Base-by-base conservation (phyloP, 2,329 filamentous ascomycete genomes). In the Hypoxylon sp. region DNA sequence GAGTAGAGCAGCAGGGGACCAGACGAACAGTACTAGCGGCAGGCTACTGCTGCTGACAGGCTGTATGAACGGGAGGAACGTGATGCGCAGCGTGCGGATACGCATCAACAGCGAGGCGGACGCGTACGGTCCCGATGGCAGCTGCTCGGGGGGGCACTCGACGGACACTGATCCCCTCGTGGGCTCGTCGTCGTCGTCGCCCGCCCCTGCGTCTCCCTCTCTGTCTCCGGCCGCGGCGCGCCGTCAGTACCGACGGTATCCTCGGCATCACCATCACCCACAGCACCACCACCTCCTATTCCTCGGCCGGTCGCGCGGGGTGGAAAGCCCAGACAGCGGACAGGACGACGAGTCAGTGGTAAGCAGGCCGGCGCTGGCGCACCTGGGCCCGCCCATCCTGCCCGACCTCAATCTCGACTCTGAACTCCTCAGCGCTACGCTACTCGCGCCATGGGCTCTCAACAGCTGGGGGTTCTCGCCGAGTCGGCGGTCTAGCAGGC, bases 51-150 rank as follows among this genome's bases (percentile, higher is more conserved):
- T n/a, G n/a, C n/a, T n/a, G n/a, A n/a, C n/a, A n/a, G n/a, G n/a
- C n/a, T n/a, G n/a, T n/a, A n/a, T n/a, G n/a, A n/a, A n/a, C 21
- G 20, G 38, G 20, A 2, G 35, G 2, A 13, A n/a, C 21, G 21
- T 48, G 45, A 26, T 56, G 40, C 55, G 33, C 46, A 21, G 46
- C 21, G 46, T 40, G 15, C 46, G 55, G 11, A 55, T 62, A 55
- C 59, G 59, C 48, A 59, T 59, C 46, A 52, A 52, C 38, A 62
- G 59, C 59, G 59, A 58, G 10, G 58, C 58, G 0, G 55, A 62
- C 60, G 56, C 46, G 6, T 54, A 56, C 48, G 51, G 38, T 31
- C 51, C 55, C 3, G 48, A 58, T 46, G 5, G 8, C 45, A 35
- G 31, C 48, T 8, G 17, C 18, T 7, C 8, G 35, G 20, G 35